A percentile compares a stretch with the other conserved stretches of the same genome.
These are phyloP conservation scores for Gossypium rotundifolium DNA, from an alignment of 345 rosid species.

Conservation along the genomic window DNA sequence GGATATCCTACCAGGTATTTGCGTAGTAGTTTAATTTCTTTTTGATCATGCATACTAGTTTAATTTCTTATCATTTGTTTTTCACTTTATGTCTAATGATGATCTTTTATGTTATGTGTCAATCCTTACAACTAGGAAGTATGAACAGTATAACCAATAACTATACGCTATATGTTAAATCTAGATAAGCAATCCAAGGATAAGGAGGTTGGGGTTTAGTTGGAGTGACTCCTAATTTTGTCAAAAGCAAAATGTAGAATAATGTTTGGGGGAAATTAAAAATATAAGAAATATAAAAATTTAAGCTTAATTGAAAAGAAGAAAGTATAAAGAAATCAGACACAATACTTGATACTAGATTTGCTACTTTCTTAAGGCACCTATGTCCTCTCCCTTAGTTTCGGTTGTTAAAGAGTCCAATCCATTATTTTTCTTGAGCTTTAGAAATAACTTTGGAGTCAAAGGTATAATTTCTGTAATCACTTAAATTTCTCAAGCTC, in stretches of 20 bases:
- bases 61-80: not conserved
- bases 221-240: not conserved
- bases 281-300: not conserved
- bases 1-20: slow-evolving; percentile 90
- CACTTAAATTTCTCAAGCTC: not conserved
- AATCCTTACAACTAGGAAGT: not conserved
- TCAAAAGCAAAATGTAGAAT: not conserved
- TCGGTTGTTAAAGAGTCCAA: not conserved
- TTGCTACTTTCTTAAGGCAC: not conserved
- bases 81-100: not conserved
- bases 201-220: not conserved
- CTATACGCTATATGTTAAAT: not conserved
- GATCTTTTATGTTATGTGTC: not conserved
- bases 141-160: not conserved
- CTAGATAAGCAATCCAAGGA: not conserved
- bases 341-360: not conserved
- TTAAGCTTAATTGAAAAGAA: not conserved
- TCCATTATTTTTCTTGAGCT: not conserved
- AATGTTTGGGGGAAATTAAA: not conserved
- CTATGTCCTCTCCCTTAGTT: not conserved
- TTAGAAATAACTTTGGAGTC: not conserved
- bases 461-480: not conserved
- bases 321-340: not conserved
- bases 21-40: not conserved
- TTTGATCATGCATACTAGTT: not conserved